phyloP scores from a whole-genome alignment of 2,329 filamentous ascomycete genomes.

The Chaetoscypha palmicola region DNA sequence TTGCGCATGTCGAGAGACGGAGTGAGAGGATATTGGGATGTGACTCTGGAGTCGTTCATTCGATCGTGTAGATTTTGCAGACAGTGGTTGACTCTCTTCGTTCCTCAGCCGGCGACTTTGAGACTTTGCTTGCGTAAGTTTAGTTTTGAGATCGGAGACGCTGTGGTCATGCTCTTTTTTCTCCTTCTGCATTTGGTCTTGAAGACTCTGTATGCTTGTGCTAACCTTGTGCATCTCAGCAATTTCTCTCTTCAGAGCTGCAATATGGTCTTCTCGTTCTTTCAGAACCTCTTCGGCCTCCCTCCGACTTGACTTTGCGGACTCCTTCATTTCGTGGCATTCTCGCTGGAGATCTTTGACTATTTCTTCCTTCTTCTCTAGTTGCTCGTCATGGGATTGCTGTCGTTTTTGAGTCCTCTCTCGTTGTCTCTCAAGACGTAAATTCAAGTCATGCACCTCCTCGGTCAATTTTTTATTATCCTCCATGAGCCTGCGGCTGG shows the following conservation, averaged over 20 bases:
- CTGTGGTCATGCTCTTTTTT: conserved; percentile 16
- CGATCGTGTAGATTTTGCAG: not conserved
- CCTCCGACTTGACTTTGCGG: not conserved
- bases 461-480: conserved; percentile 28
- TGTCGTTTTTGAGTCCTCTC: conserved; percentile 35
- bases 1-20: conserved; percentile 19
- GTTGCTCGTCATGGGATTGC: conserved; percentile 38
- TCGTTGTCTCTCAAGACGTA: conserved; percentile 22
- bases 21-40: conserved; percentile 17
- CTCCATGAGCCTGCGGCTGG: conserved; percentile 22
- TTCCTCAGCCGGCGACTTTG: too few species aligned
- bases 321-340: not conserved
- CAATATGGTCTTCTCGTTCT: not conserved
- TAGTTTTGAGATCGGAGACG: conserved; percentile 16
- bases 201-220: conserved; percentile 13
- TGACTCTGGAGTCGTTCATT: conserved; percentile 10
- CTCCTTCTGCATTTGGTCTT: conserved; percentile 16
- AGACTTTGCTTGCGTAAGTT: conserved; percentile 16
- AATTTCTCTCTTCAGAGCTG: not conserved
- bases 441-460: conserved; percentile 25
- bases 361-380: conserved; percentile 41
- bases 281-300: not conserved
- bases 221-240: conserved; percentile 35
- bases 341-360: conserved; percentile 44
- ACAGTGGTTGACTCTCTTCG: too few species aligned